A percentile compares a stretch with the other conserved stretches of the same genome.
These are phyloP conservation scores for Moelleriella libera DNA, from an alignment of 2,329 filamentous ascomycete genomes.

Conservation along the genomic window DNA sequence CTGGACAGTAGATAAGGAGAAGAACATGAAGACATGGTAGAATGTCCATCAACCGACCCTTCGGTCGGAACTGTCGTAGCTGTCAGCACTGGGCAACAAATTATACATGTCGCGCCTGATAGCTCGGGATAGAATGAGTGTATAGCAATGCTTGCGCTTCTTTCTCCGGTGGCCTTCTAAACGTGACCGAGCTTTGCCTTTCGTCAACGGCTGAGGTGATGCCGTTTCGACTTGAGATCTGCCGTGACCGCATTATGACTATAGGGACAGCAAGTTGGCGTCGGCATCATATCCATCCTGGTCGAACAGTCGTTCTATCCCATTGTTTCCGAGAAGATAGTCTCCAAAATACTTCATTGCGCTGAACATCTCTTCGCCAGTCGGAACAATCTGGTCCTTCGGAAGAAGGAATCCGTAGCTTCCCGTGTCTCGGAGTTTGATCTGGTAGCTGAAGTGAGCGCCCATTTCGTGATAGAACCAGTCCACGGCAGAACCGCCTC, in stretches of 20 bases:
- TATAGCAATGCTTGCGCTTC: no score
- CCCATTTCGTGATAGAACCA: conserved; percentile 87
- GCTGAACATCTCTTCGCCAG: conserved; percentile 74
- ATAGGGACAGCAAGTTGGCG: conserved; percentile 1
- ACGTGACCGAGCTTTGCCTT: no score
- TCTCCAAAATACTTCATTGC: conserved; percentile 74
- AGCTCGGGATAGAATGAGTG: no score
- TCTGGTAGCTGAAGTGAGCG: conserved; percentile 79
- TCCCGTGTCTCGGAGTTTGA: conserved; percentile 85
- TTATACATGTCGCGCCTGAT: no score
- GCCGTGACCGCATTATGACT: conserved; percentile 6
- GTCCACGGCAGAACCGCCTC: conserved; percentile 78
- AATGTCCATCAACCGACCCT: background rate
- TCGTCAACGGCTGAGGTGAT: conserved; percentile 13
- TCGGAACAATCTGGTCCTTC: conserved; percentile 73
- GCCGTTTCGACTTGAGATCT: conserved; percentile 16
- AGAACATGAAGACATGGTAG: background rate
- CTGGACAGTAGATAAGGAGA: conserved; percentile 12
- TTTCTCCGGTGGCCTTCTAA: no score
- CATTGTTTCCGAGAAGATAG: conserved; percentile 60
- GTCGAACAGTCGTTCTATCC: conserved; percentile 34
- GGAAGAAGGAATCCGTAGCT: conserved; percentile 90
- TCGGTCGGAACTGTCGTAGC: no score
- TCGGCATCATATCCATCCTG: conserved; percentile 10
- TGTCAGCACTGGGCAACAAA: no score